Base-by-base conservation (phyloP, 2,329 filamentous ascomycete genomes). In the Escovopsis sp. region DNA sequence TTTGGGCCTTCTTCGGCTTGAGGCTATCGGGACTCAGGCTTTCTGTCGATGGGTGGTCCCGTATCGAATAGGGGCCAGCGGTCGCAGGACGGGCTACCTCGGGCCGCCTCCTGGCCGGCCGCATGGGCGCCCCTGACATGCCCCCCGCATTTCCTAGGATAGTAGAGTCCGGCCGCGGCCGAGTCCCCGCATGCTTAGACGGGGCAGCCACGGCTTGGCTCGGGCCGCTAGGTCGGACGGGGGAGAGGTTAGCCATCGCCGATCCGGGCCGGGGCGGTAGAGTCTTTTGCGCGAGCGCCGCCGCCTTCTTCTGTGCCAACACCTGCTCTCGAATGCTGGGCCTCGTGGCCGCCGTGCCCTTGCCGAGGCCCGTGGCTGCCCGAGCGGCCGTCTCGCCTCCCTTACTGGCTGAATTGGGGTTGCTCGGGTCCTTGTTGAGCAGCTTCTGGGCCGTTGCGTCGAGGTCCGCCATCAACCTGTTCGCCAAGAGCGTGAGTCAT, bases 271-370 rank as follows among this genome's bases (percentile, higher is more conserved):
- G 61, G 17, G 64, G 51, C 10, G 70, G 72, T 2, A 75, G 52
- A 35, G 65, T 70, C 35, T 52, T 55, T 25, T 63, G 52, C 26
- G 66, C 59, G 45, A 72, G 45, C 5, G 61, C n/a, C n/a, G n/a
- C 52, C 18, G 70, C 72, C 47, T 65, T 84, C 58, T 85, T 87
- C 51, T 88, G 80, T 5, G 85, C 86, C 48, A 85, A 62, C 66
- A 94, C 86, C 4, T 83, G 68, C 48, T 94, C 87, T 43, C 83
- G 79, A 18, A 94, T 58, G 10, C 81, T 82, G 10, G 74, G 70
- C 41, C 77, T 78, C 28, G 67, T 78, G 27, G 66, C 70, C n/a
- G n/a, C n/a, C 12, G 72, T 75, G 47, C 73, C 78, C 54, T 72
- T 75, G 2, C 73, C 78, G 16, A 79, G 57, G 9, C 73, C 71